These are phyloP conservation scores for Kandelia obovata DNA, from an alignment of 345 rosid genomes.

Conservation along the genomic window DNA sequence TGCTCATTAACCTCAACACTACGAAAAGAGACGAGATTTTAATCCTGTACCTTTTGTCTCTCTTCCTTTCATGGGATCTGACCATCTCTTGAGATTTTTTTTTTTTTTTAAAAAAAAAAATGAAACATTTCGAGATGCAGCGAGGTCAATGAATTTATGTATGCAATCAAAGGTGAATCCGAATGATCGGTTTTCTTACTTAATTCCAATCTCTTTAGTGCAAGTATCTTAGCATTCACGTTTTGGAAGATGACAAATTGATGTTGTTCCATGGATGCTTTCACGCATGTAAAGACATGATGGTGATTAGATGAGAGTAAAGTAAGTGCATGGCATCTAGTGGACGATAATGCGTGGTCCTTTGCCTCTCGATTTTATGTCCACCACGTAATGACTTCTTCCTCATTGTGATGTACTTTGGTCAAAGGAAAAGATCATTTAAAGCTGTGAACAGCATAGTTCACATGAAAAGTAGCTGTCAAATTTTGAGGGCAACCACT, in stretches of 20 bases:
- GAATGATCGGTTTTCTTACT: no score
- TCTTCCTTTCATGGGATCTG: no score
- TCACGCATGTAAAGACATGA: background rate
- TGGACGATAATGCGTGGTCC: background rate
- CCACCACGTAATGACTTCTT: conserved; percentile 9
- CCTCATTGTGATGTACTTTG: background rate
- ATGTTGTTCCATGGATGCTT: conserved; percentile 4
- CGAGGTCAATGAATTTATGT: no score
- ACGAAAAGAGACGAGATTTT: no score
- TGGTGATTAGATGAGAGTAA: background rate
- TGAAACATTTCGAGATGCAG: no score
- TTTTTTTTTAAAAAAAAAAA: no score
- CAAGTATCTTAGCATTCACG: background rate
- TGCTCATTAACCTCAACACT: no score
- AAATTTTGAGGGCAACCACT: conserved; percentile 13
- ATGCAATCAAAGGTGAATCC: no score
- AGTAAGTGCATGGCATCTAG: conserved; percentile 20
- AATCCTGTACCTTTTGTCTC: no score
- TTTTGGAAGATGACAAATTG: conserved; percentile 18
- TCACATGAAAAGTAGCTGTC: no score
- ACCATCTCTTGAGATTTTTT: no score
- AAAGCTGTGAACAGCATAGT: background rate
- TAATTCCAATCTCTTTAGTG: background rate
- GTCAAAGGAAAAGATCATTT: background rate
- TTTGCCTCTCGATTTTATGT: background rate